A percentile compares a stretch with the other conserved stretches of the same genome.
phyloP scores from a whole-genome alignment of 495 filamentous ascomycete species.

The Penicillium daleae region DNA sequence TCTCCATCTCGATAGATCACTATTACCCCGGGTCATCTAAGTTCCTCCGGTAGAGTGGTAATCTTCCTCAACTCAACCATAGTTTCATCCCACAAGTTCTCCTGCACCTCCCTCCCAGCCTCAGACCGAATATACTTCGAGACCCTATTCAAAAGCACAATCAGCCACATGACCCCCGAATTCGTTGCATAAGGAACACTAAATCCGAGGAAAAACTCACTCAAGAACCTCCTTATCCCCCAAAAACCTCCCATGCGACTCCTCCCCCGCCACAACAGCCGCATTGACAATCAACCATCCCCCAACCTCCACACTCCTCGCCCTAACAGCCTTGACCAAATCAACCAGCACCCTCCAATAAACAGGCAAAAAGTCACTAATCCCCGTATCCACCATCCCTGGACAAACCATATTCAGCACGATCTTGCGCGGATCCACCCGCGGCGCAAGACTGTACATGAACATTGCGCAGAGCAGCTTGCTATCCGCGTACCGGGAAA shows the following conservation, averaged over 20 bases:
- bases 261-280: slow-evolving; percentile 12
- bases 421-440: slow-evolving; percentile 21
- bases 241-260: slow-evolving; percentile 22
- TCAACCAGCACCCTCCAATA: slow-evolving; percentile 10
- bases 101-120: slow-evolving; percentile 13
- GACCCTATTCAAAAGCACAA: slow-evolving; percentile 6
- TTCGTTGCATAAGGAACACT: no score
- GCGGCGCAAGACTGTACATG: slow-evolving; percentile 32
- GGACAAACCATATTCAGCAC: slow-evolving; percentile 32
- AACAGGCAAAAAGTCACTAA: slow-evolving; percentile 15
- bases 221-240: slow-evolving; percentile 17
- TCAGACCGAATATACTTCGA: slow-evolving; percentile 15
- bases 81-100: slow-evolving; percentile 20
- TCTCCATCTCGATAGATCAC: neutral
- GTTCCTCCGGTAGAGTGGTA: slow-evolving; percentile 8
- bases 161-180: neutral
- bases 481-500: slow-evolving; percentile 32
- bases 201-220: slow-evolving; percentile 9
- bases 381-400: slow-evolving; percentile 23
- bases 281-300: slow-evolving; percentile 22
- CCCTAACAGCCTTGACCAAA: slow-evolving; percentile 17
- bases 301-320: slow-evolving; percentile 17
- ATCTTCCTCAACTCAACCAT: slow-evolving; percentile 17
- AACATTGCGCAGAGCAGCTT: slow-evolving; percentile 40
- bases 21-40: neutral